A percentile compares a stretch with the other conserved stretches of the same genome.
Evolutionary conservation across 2,329 filamentous ascomycete species (phyloP).

Genomic region (Ceratocystis variospora): DNA sequence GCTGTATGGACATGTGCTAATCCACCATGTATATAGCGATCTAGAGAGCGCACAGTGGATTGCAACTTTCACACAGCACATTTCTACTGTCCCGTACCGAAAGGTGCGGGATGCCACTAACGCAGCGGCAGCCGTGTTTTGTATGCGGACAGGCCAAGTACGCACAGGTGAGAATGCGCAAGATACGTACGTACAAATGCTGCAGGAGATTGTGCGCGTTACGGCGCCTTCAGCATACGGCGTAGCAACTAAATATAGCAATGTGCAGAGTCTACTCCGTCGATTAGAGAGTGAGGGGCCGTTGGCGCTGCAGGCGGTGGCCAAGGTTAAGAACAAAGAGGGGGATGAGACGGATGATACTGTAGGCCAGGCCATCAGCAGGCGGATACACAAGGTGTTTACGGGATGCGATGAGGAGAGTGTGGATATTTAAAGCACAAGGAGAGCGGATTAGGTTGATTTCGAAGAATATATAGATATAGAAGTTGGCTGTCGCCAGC

Average conservation of each 20-base stretch:
- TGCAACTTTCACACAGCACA: slow-evolving; percentile 59
- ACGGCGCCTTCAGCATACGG: slow-evolving; percentile 61
- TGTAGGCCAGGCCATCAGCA: slow-evolving; percentile 45
- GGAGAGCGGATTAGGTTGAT: neutral
- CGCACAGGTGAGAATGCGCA: slow-evolving; percentile 48
- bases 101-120: slow-evolving; percentile 36
- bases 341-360: slow-evolving; percentile 41
- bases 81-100: slow-evolving; percentile 62
- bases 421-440: slow-evolving; percentile 35
- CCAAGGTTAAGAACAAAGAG: slow-evolving; percentile 42
- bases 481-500: neutral
- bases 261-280: slow-evolving; percentile 42
- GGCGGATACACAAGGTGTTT: slow-evolving; percentile 46
- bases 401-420: slow-evolving; percentile 41
- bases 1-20: slow-evolving; percentile 43
- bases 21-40: slow-evolving; percentile 51
- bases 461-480: neutral
- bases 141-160: slow-evolving; percentile 68
- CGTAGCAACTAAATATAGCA: slow-evolving; percentile 47
- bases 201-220: slow-evolving; percentile 59
- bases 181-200: slow-evolving; percentile 61
- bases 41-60: slow-evolving; percentile 62
- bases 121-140: slow-evolving; percentile 49
- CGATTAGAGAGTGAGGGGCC: slow-evolving; percentile 48
- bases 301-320: slow-evolving; percentile 46